Conservation (phyloP, 2,329 filamentous ascomycete genomes). For the Cordyceps javanica region DNA sequence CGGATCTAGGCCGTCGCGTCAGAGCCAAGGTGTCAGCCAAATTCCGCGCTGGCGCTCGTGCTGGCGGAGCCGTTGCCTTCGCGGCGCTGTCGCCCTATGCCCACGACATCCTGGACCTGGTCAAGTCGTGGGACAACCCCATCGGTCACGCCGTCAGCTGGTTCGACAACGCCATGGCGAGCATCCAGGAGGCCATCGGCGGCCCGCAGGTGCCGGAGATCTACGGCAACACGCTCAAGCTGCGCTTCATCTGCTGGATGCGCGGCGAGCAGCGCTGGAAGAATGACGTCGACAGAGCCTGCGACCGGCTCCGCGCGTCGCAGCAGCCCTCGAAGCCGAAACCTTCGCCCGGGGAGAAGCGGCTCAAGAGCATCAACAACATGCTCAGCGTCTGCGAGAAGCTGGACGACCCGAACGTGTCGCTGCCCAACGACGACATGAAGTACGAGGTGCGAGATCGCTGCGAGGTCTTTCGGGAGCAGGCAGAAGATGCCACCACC, state of each 20-base stretch:
- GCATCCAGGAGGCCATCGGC: neutral
- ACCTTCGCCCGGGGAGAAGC: neutral
- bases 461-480: neutral
- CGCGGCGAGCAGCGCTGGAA: neutral
- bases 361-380: neutral
- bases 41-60: neutral
- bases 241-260: neutral
- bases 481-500: neutral
- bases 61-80: neutral
- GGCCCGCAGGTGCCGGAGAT: neutral
- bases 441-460: neutral
- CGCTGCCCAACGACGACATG: neutral
- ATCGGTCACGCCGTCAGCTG: neutral
- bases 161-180: neutral
- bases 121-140: conserved; percentile 1
- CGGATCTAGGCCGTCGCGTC: neutral
- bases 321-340: neutral
- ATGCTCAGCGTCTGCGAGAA: neutral
- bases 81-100: neutral
- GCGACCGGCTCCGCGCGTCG: neutral
- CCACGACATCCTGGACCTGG: neutral
- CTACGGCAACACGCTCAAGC: neutral
- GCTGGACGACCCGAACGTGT: neutral
- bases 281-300: neutral
- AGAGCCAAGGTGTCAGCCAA: neutral